Evolutionary conservation across 2,329 filamentous ascomycete species (phyloP).

Genomic region (Penicillium polonicum): DNA sequence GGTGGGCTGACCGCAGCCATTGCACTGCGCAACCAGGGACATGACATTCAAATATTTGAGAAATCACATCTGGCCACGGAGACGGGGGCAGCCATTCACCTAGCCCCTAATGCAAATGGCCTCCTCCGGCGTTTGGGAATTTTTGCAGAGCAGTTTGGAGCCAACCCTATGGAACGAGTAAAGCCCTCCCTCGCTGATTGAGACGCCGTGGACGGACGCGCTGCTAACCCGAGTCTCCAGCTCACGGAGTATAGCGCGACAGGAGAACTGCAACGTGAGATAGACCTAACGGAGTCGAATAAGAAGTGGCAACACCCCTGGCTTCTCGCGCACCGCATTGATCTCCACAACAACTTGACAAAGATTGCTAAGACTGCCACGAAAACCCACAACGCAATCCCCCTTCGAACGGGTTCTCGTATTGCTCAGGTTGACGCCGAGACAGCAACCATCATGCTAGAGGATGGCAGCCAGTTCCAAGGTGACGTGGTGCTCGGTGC

Average conservation of each 20-base stretch:
- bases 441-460: slow-evolving; percentile 46
- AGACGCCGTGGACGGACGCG: not conserved
- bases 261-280: not conserved
- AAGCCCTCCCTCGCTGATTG: not conserved
- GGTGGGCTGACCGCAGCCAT: not conserved
- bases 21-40: not conserved
- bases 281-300: not conserved
- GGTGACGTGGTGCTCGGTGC: slow-evolving; percentile 56
- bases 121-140: not conserved
- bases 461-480: slow-evolving; percentile 44
- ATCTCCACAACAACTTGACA: slow-evolving; percentile 55
- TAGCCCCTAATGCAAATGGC: not conserved
- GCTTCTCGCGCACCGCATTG: slow-evolving; percentile 55
- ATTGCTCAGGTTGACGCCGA: slow-evolving; percentile 47
- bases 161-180: not conserved
- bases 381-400: slow-evolving; percentile 38
- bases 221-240: not conserved
- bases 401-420: slow-evolving; percentile 44
- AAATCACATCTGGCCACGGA: not conserved
- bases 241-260: not conserved
- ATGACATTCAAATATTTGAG: not conserved
- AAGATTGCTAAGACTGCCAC: slow-evolving; percentile 42
- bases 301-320: slow-evolving; percentile 37
- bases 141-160: not conserved
- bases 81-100: not conserved